Base-by-base conservation (phyloP, 768 basidiomycete genomes). In the Leccinellum luteum region DNA sequence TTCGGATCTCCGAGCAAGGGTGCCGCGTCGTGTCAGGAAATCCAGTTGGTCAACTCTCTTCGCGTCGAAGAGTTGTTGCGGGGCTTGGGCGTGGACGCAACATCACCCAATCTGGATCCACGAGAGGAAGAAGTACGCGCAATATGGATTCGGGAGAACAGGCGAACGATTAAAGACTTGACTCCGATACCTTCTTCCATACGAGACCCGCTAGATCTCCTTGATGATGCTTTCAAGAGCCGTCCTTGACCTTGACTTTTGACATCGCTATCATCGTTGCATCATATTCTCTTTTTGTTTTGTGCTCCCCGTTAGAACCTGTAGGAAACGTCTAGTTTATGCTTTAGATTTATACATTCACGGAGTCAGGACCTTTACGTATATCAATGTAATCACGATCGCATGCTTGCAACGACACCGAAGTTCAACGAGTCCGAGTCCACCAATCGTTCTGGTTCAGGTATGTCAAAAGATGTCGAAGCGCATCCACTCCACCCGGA, bases 31-130 rank as follows among this genome's bases (percentile, higher is more conserved):
- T 65, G 71, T 45, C 83, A 85, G 50, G 80, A 88, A 21, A 58
- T 74, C 25, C 76, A 74, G 49, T 75, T 91, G 34, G 81, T 78
- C 3, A 78, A 83, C n/a, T 84, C 84, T 25, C 77, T 90, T 28
- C 81, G 87, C 65, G 73, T 73, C 3, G 87, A 88, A 31, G 90
- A 92, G 63, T 78, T 90, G 6, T 71, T 86, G n/a, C 81, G 87
- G 44, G 89, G 88, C 0, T 67, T 92, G 35, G 89, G 89, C 12
- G 28, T 64, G 21, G 71, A 66, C 9, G 28, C 34, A 9, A 30
- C 56, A 12, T 50, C 60, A 15, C 55, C 61, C 6, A 54, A 62
- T 13, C 64, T 65, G 6, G 77, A 81, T 51, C 72, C 73, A 10
- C 73, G 72, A 31, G 78, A 78, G 56, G 79, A 81, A 54, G 79